Conservation (phyloP, 2,329 filamentous ascomycete genomes). For the Bipolaris cookei region DNA sequence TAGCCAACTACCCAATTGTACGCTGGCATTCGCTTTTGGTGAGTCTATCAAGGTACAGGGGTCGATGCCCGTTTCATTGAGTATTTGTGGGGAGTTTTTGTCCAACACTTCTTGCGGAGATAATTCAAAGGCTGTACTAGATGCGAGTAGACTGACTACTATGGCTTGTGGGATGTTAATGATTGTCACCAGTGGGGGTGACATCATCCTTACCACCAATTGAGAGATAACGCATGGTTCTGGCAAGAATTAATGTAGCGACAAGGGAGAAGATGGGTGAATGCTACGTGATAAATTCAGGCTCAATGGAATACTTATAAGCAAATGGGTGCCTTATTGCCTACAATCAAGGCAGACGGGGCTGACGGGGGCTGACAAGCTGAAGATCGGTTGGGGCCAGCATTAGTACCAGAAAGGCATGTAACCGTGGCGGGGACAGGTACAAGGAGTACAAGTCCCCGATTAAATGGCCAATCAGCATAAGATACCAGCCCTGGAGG, state of each 20-base stretch:
- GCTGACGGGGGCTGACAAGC: constrained; percentile 16
- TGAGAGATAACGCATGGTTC: constrained; percentile 11
- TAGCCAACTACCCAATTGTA: constrained; percentile 40
- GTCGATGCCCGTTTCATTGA: constrained; percentile 12
- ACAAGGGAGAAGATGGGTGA: not conserved
- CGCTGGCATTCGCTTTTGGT: constrained; percentile 32
- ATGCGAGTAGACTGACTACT: constrained; percentile 3
- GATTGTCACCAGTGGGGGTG: not conserved
- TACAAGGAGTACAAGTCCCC: not conserved
- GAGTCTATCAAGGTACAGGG: constrained; percentile 36
- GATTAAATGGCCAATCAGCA: not conserved
- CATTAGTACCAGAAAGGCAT: constrained; percentile 12
- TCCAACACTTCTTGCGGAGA: constrained; percentile 12
- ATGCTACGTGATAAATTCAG: not conserved
- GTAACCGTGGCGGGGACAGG: not conserved
- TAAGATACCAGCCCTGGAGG: not conserved
- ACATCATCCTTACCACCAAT: constrained; percentile 6
- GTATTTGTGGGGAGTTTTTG: not conserved
- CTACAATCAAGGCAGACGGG: constrained; percentile 8
- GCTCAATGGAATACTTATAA: constrained; percentile 1
- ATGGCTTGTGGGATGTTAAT: constrained; percentile 5
- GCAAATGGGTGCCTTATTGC: constrained; percentile 2
- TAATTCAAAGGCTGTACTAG: constrained; percentile 5
- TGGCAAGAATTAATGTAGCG: not conserved
- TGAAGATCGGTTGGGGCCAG: not conserved